Percentiles rank a stretch among this genome's conserved stretches.
Conservation (phyloP, 129 eudicot genomes). For the Scalesia atractyloides region DNA sequence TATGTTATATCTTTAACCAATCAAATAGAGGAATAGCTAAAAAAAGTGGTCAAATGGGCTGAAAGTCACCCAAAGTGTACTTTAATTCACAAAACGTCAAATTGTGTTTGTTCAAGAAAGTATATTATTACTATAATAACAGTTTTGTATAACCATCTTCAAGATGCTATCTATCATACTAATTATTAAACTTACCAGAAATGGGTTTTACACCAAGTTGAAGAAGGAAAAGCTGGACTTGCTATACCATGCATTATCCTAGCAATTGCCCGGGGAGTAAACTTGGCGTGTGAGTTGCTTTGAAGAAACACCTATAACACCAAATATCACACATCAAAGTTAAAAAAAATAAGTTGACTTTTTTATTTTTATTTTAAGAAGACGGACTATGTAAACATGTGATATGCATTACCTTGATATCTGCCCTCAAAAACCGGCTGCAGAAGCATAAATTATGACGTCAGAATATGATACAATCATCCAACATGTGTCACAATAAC, state of each 20-base stretch:
- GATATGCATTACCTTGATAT: conserved; percentile 69
- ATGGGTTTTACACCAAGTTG: conserved; percentile 92
- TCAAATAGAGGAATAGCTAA: background rate
- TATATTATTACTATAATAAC: background rate
- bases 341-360: background rate
- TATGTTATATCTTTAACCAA: background rate
- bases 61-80: background rate
- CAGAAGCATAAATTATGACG: conserved; percentile 28
- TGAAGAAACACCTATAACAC: conserved; percentile 77
- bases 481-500: background rate
- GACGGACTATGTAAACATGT: conserved; percentile 8
- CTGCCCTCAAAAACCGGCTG: conserved; percentile 94
- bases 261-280: conserved; percentile 95
- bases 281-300: conserved; percentile 71
- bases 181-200: conserved; percentile 73
- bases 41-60: background rate
- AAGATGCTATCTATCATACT: too few species aligned
- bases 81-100: background rate
- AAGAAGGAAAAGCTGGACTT: conserved; percentile 90
- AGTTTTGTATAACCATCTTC: too few species aligned
- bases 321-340: conserved; percentile 21
- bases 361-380: conserved; percentile 9
- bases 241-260: conserved; percentile 92
- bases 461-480: conserved; percentile 19
- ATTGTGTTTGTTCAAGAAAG: background rate